A percentile compares a stretch with the other conserved stretches of the same genome.
phyloP scores from a whole-genome alignment of 352 stramenopile genomes.

The Phytophthora meadii region DNA sequence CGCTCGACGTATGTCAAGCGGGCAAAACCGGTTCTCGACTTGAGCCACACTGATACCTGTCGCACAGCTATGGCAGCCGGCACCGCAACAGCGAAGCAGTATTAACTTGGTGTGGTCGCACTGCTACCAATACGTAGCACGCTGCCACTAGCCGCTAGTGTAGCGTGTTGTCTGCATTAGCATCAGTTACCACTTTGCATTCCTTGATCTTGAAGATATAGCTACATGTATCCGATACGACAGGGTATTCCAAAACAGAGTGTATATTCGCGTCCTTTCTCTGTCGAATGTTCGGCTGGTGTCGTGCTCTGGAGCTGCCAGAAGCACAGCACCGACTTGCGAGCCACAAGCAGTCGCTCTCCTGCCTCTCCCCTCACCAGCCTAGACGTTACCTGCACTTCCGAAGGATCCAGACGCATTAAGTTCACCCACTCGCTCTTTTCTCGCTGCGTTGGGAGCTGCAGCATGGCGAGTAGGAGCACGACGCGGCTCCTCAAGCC shows the following conservation, averaged over 20 bases:
- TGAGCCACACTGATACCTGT: constrained; percentile 14
- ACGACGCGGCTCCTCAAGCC: constrained; percentile 38
- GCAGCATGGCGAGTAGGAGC: constrained; percentile 27
- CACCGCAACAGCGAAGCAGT: constrained; percentile 7
- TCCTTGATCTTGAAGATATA: no score
- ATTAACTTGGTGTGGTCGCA: background rate
- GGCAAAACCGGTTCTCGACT: constrained; percentile 25
- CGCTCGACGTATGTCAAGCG: constrained; percentile 5
- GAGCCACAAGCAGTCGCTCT: constrained; percentile 24
- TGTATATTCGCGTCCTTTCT: constrained; percentile 1
- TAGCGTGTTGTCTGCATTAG: no score
- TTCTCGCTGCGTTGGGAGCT: background rate
- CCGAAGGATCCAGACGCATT: background rate
- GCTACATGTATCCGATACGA: background rate
- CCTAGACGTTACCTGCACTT: no score
- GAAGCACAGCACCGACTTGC: constrained; percentile 14
- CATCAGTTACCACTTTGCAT: no score
- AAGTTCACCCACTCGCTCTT: constrained; percentile 3
- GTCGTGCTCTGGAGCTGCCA: constrained; percentile 10
- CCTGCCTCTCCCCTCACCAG: no score
- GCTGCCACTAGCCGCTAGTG: no score
- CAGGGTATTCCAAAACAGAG: background rate
- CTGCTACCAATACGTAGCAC: background rate
- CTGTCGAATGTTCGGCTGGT: constrained; percentile 6
- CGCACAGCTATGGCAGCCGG: constrained; percentile 4